Percentiles rank a stretch among this genome's conserved stretches.
Evolutionary conservation across 768 basidiomycete genomes (phyloP).

Genomic region (Russula sp.): DNA sequence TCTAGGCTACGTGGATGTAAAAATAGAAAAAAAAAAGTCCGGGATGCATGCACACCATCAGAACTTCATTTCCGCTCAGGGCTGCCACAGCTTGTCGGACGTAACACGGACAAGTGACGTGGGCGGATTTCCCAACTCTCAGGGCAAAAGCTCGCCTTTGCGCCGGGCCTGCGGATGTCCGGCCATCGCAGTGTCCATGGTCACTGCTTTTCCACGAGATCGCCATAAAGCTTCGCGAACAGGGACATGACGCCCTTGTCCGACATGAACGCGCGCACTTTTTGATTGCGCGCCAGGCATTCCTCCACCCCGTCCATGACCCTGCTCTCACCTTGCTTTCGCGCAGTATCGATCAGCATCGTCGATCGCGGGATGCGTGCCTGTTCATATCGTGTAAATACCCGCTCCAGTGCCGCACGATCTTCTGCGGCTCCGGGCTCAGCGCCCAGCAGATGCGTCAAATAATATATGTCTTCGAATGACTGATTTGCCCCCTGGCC

Average conservation of each 20-base stretch:
- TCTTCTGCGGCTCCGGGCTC: slow-evolving; percentile 24
- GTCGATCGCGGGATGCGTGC: slow-evolving; percentile 33
- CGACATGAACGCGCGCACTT: slow-evolving; percentile 20
- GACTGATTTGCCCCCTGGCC: slow-evolving; percentile 43
- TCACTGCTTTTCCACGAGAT: not conserved
- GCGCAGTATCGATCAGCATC: slow-evolving; percentile 31
- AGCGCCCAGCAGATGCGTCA: slow-evolving; percentile 30
- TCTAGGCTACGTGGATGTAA: not conserved
- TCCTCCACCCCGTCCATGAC: slow-evolving; percentile 30
- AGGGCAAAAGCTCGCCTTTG: too few species aligned
- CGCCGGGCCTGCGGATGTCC: not conserved
- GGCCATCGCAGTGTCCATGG: not conserved
- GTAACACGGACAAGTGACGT: too few species aligned
- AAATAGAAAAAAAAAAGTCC: not conserved
- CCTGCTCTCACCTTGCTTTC: slow-evolving; percentile 30
- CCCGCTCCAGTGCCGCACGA: slow-evolving; percentile 24
- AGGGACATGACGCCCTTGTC: slow-evolving; percentile 11
- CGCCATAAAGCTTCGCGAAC: slow-evolving; percentile 8
- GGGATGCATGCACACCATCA: not conserved
- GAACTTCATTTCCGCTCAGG: too few species aligned
- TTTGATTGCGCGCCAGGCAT: slow-evolving; percentile 28
- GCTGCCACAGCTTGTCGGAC: too few species aligned
- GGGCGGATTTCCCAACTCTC: not conserved
- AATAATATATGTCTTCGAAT: slow-evolving; percentile 35
- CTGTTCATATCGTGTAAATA: slow-evolving; percentile 32